phyloP scores from a whole-genome alignment of 73 alveolate genomes.

The Tetrahymena malaccensis region DNA sequence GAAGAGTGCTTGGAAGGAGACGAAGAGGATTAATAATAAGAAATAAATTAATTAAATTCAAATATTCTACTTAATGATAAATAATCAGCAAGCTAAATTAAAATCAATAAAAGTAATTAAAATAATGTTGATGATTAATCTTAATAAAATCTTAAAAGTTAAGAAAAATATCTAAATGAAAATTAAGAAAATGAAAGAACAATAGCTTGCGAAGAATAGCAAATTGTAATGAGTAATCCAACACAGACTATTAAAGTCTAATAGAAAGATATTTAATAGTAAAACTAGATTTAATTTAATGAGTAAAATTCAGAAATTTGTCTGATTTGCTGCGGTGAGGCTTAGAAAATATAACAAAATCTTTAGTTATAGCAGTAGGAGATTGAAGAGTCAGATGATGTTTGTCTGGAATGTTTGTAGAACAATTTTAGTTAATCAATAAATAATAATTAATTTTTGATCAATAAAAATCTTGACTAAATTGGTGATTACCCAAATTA shows the following conservation, averaged over 20 bases:
- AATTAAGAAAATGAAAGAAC: neutral
- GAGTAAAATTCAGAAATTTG: neutral
- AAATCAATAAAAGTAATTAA: neutral
- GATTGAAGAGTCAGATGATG: neutral
- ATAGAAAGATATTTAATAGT: neutral
- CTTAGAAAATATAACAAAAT: neutral
- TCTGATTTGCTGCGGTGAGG: neutral
- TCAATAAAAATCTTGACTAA: neutral
- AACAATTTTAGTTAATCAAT: neutral
- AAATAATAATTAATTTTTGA: neutral
- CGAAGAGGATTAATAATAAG: neutral
- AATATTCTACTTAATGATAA: neutral
- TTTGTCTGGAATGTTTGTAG: neutral
- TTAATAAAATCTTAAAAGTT: neutral
- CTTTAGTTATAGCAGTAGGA: neutral
- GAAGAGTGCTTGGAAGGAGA: neutral
- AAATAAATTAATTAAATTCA: neutral
- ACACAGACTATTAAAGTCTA: neutral
- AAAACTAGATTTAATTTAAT: neutral
- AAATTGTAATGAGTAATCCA: neutral
- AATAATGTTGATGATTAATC: neutral
- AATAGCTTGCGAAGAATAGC: neutral
- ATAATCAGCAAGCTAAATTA: neutral
- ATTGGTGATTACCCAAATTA: neutral
- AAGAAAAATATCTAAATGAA: neutral